phyloP scores from a whole-genome alignment of 2,329 filamentous ascomycete genomes.

The Calonectria hongkongensis region DNA sequence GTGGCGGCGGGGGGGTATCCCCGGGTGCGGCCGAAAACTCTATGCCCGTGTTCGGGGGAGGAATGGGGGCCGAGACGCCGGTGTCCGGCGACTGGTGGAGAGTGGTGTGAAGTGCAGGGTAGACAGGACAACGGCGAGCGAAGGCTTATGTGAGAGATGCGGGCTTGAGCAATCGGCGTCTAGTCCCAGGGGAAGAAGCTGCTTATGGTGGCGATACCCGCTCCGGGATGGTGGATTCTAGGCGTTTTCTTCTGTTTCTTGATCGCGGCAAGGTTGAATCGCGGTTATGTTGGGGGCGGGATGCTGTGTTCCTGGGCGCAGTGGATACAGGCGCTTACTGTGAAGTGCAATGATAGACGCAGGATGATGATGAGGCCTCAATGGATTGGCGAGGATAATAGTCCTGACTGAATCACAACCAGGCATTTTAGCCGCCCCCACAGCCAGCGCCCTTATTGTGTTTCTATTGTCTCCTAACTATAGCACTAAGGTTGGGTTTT shows the following conservation, averaged over 20 bases:
- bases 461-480: too few relatives aligned
- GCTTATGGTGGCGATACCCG: conserved; percentile 30
- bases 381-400: not conserved
- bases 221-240: conserved; percentile 14
- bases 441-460: too few relatives aligned
- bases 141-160: conserved; percentile 24
- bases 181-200: conserved; percentile 3
- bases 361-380: conserved; percentile 26
- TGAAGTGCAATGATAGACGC: not conserved
- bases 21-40: conserved; percentile 16
- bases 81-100: not conserved
- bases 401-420: not conserved
- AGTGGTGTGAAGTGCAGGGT: not conserved
- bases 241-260: not conserved
- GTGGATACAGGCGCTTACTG: not conserved
- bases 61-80: conserved; percentile 23
- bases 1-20: conserved; percentile 1
- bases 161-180: not conserved
- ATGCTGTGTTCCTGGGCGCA: conserved; percentile 5
- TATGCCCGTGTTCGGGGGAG: conserved; percentile 19
- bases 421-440: too few relatives aligned
- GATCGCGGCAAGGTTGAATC: conserved; percentile 21
- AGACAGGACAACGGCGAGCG: not conserved
- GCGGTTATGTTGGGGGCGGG: not conserved
- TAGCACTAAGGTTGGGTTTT: too few relatives aligned